Base-by-base conservation (phyloP, 2,329 filamentous ascomycete genomes). In the Ophiocordyceps australis region DNA sequence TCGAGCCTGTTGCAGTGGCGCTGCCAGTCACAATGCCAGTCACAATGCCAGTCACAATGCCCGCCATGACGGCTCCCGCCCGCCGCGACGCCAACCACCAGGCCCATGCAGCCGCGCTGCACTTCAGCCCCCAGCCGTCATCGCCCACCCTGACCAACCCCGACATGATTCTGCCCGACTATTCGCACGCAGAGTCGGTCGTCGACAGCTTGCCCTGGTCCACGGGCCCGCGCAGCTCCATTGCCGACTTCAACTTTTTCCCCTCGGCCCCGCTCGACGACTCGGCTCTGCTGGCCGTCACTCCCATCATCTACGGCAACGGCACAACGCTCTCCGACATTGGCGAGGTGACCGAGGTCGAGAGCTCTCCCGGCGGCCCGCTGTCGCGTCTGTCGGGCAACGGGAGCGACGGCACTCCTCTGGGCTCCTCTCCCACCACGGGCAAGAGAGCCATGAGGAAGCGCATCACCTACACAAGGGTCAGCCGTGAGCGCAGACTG, bases 111-210 rank as follows among this genome's bases (percentile, higher is more conserved):
- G 34, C 39, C 24, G 34, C 35, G 19, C 32, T 46, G 34, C 43
- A 49, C 19, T 60, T 64, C 37, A 49, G 55, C 12, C 44, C 59
- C 23, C 50, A 60, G 30, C 73, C 77, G 35, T 71, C 70, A 9
- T 91, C 81, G 31, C 85, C 85, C 24, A 92, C 85, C 3, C 58
- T 94, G 41, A 91, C 82, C 29, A 91, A 93, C 49, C 82, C 83
- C 27, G 85, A 92, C 47, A 85, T 93, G 81, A 92, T 94, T 40
- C 57, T 94, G 27, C 85, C 85, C 32, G 73, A 77, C 45, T 72
- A 74, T 42, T 67, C 71, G 35, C 62, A 61, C 46, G 45, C 65
- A 46, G 51, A 64, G 42, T 57, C 61, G 45, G 54, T 61, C 43
- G 52, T 66, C 46, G 42, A 57, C 40, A 50, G 52, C 42, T 54